Evolutionary conservation across 345 rosid genomes (phyloP).

Genomic region (Salix dunnii): DNA sequence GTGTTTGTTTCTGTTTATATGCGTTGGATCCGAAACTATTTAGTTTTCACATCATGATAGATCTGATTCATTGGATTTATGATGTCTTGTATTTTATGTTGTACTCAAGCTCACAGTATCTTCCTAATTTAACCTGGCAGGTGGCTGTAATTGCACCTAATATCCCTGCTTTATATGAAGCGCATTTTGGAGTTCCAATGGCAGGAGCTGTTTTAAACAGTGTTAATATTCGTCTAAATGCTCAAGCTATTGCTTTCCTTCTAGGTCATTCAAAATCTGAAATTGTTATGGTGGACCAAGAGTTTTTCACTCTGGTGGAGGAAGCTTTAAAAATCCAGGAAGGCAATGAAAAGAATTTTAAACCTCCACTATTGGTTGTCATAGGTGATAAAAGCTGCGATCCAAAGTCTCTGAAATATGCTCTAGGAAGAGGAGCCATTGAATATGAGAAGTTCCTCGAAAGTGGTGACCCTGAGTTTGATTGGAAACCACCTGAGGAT

Average conservation of each 20-base stretch:
- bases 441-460: slow-evolving; percentile 81
- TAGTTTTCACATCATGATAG: not conserved
- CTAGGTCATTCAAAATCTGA: slow-evolving; percentile 64
- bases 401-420: slow-evolving; percentile 42
- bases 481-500: slow-evolving; percentile 82
- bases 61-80: not conserved
- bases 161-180: slow-evolving; percentile 76
- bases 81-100: not conserved
- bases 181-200: slow-evolving; percentile 95
- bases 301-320: slow-evolving; percentile 64
- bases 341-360: slow-evolving; percentile 44
- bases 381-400: slow-evolving; percentile 73
- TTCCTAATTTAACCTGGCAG: slow-evolving; percentile 33
- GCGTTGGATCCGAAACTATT: not conserved
- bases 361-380: slow-evolving; percentile 61
- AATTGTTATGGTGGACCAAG: slow-evolving; percentile 83
- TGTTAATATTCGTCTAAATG: slow-evolving; percentile 82
- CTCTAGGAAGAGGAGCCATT: slow-evolving; percentile 66
- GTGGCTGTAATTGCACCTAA: slow-evolving; percentile 87
- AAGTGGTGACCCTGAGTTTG: slow-evolving; percentile 64
- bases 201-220: slow-evolving; percentile 75
- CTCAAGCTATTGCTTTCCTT: slow-evolving; percentile 67
- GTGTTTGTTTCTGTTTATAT: not conserved
- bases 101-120: not conserved
- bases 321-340: slow-evolving; percentile 62